These are phyloP conservation scores for Silene vulgaris DNA, from an alignment of 179 eudicot genomes.

Conservation along the genomic window DNA sequence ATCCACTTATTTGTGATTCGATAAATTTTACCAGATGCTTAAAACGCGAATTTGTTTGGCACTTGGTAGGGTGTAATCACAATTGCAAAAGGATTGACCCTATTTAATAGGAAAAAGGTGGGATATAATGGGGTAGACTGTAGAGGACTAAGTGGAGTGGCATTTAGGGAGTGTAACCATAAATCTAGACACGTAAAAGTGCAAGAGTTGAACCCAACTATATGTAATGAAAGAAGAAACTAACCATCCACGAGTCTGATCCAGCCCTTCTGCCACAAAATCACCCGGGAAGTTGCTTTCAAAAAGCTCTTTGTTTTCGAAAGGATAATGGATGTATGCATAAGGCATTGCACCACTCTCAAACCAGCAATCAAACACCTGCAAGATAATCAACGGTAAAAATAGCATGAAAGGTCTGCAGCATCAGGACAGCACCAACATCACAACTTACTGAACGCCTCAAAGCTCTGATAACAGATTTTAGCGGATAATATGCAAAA, in stretches of 20 bases:
- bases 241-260: slow-evolving; percentile 99
- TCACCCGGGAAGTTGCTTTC: slow-evolving; percentile 89
- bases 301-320: slow-evolving; percentile 78
- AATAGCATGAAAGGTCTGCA: not conserved
- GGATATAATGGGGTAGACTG: too few relatives aligned
- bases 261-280: slow-evolving; percentile 99
- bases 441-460: too few relatives aligned
- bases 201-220: not conserved
- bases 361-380: slow-evolving; percentile 99
- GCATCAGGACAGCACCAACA: too few relatives aligned
- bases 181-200: too few relatives aligned
- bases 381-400: slow-evolving; percentile 20
- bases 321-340: slow-evolving; percentile 95
- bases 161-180: not conserved
- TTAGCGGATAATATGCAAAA: too few relatives aligned
- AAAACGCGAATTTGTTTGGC: not conserved
- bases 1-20: not conserved
- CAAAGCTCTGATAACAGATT: too few relatives aligned
- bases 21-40: not conserved
- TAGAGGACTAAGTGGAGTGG: not conserved
- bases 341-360: slow-evolving; percentile 99
- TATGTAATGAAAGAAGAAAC: slow-evolving; percentile 26
- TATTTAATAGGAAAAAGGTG: not conserved
- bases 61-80: not conserved
- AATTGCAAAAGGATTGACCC: not conserved